Percentiles rank a stretch among this genome's conserved stretches.
Conservation (phyloP, 2,329 filamentous ascomycete genomes). For the Curvularia lunata region DNA sequence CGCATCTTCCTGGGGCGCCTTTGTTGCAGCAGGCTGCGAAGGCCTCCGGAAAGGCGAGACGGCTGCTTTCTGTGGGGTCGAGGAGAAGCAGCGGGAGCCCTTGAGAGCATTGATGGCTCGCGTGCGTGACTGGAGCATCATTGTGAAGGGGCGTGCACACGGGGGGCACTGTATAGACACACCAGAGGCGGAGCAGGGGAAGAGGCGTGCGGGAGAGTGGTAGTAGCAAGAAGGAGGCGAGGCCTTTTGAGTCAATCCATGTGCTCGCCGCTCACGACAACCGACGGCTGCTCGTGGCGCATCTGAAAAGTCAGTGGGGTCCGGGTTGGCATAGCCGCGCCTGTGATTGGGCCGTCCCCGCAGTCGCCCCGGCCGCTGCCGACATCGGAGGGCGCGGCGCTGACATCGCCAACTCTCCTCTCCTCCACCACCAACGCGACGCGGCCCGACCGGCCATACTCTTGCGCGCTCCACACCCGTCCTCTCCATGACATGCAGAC, state of each 20-base stretch:
- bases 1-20: slow-evolving; percentile 48
- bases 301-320: slow-evolving; percentile 23
- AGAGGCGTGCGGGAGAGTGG: slow-evolving; percentile 4
- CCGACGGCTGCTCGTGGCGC: slow-evolving; percentile 16
- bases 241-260: slow-evolving; percentile 28
- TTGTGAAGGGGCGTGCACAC: slow-evolving; percentile 29
- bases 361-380: slow-evolving; percentile 10
- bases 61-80: slow-evolving; percentile 49
- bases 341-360: slow-evolving; percentile 23
- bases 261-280: slow-evolving; percentile 16
- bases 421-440: too few relatives aligned
- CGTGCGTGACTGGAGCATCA: slow-evolving; percentile 48
- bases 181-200: slow-evolving; percentile 15
- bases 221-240: neutral
- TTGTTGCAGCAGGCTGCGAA: slow-evolving; percentile 41
- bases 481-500: slow-evolving; percentile 15
- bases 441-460: too few relatives aligned
- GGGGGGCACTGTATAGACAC: slow-evolving; percentile 16
- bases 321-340: slow-evolving; percentile 3
- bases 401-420: neutral
- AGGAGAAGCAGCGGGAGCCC: slow-evolving; percentile 53
- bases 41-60: slow-evolving; percentile 53
- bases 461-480: neutral
- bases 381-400: slow-evolving; percentile 15
- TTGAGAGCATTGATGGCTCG: slow-evolving; percentile 47